Base-by-base conservation (phyloP, 2,329 filamentous ascomycete genomes). In the Lasiodiplodia sp. region DNA sequence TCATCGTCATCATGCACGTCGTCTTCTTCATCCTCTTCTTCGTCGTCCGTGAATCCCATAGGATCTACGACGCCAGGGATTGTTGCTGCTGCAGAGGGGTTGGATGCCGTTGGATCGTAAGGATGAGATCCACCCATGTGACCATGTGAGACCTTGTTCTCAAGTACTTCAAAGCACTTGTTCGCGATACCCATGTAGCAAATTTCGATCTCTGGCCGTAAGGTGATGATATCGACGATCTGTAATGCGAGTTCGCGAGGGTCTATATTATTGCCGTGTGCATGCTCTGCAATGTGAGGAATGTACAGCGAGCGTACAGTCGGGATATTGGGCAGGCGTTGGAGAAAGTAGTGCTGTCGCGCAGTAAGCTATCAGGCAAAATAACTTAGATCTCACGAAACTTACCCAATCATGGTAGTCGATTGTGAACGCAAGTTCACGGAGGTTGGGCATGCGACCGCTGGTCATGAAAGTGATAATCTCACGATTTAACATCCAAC, bases 101-200 rank as follows among this genome's bases (percentile, higher is more conserved):
- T 63, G 47, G 34, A n/a, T 21, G 44, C 63, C 4, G 63, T 47
- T 5, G 63, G 75, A 73, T 64, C 60, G 28, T 64, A 64, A 18
- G 31, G 31, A 8, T 64, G 60, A 6, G 65, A 16, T 23, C 40
- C 55, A 40, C 78, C 75, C 37, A 78, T 71, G 47, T 80, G 77
- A 67, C 77, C 78, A 66, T 86, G 84, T 14, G 81, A 83, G 2
- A 81, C 81, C 58, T 85, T 82, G 63, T 85, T 85, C 77, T 96
- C 92, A 8, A 94, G 80, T 38, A 96, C 91, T 77, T 96, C 92
- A 75, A 92, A 96, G 79, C 93, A 96, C 78, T 94, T 94, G 51
- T 83, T 83, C n/a, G 86, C 85, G 66, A 96, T 87, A 21, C 91
- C 93, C 73, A 95, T 86, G 75, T 94, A 95, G 78, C 90, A 92